Evolutionary conservation across 306 rosid species (phyloP).

Genomic region (Prunus persica): Prunus_persica_NCBIv2 NC_034014.1:24982501-24983000

Average conservation of each 20-base stretch:
- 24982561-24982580: no score
- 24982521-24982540: no score
- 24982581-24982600: no score
- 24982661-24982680: no score
- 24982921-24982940: slow-evolving; percentile 15
- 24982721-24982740: background rate
- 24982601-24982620: no score
- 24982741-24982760: background rate
- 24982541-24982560: no score
- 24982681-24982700: no score
- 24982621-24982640: no score
- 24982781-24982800: background rate
- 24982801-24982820: background rate
- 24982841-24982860: background rate
- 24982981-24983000: slow-evolving; percentile 23
- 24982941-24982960: slow-evolving; percentile 28
- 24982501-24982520: no score
- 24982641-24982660: no score
- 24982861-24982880: slow-evolving; percentile 4
- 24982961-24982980: slow-evolving; percentile 35
- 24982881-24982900: slow-evolving; percentile 2
- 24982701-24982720: background rate
- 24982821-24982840: background rate
- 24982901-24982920: background rate
- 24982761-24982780: background rate